Base-by-base conservation (phyloP, 306 rosid genomes). In the Morella rubra region DNA sequence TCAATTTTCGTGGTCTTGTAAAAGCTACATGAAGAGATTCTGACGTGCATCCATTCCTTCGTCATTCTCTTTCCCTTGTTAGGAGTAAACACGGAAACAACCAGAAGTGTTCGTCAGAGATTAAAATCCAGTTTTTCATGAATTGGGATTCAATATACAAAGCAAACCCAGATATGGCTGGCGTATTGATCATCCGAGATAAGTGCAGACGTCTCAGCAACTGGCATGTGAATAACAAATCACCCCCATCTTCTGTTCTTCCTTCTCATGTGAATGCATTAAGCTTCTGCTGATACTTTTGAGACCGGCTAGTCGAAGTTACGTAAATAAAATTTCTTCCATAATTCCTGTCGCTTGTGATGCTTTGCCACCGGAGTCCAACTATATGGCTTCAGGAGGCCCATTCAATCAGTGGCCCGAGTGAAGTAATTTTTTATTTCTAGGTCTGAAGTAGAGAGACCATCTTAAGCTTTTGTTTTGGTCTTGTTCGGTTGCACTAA, bases 41-140 rank as follows among this genome's bases (percentile, higher is more conserved):
- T 44, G 53, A 76, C 47, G 51, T 49, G 40, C 74, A 65, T n/a
- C 46, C 40, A 44, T 58, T 60, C 1, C 32, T 24, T 42, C 52
- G 4, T 65, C 18, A 9, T 65, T 65, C 74, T 82, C 67, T 71
- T 72, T 13, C 74, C 7, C 76, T 41, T 54, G 64, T 74, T 81
- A 87, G 93, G 86, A 91, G 78, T 84, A 68, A 89, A 12, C 10
- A 50, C 65, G 44, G 58, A 75, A 50, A 80, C 46, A 72, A 37
- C 45, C 71, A 73, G 85, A 79, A 75, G 37, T 32, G 37, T 32
- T 32, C 37, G 37, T 32, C 37, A 32, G 37, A 50, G 75, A 44
- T 73, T 42, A 27, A 76, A 47, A 45, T 84, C 52, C 42, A 41
- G n/a, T 42, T 49, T 22, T 68, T 4, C 24, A 75, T 44, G 66